Evolutionary conservation across 192 early-diverging fungal genomes (phyloP), one percentile per base, ranked within the genome.

Genomic region (Coemansia sp.): DNA sequence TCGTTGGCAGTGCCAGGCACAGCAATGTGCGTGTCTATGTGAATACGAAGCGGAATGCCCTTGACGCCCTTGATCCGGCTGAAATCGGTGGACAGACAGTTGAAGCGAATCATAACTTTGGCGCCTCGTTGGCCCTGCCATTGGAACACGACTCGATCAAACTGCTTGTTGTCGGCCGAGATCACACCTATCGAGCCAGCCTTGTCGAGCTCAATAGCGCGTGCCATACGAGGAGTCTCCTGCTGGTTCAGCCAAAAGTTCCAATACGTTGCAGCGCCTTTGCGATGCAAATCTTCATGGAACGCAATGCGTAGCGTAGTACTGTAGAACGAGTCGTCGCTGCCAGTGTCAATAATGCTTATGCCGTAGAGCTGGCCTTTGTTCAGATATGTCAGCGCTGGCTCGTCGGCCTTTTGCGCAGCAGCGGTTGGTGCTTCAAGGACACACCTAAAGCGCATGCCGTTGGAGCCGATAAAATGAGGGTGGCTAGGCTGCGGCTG

Each of bases 51-150:
- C 22, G 88, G 88, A 27, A 90, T 88, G 5, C 90, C 90, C 66
- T 90, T 92, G 48, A 90, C 88, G 37, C 89, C 90, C 75, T 92
- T 92, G 67, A 92, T 87, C n/a, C 87, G 69, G 47, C 87, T 89
- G 70, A 92, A 92, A 59, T 92, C 90, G 0, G 90, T 92, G 2
- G 90, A 92, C 19, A 92, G 71, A 67, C 88, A 90, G 67, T 88
- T 89, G 64, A 90, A 92, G 43, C 85, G 82, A 35, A 92, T 61
- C 69, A 85, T 80, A 17, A 92, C 66, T 39, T 86, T 87, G 52
- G 88, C 87, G 4, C 86, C 85, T 22, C 76, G 74, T 25, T 82
- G 80, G 3, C 89, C 88, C 43, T 86, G 84, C 90, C 90, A 92
- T 43, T 84, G 81, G 73, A 92, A 88, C 11, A 85, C 68, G 22